Conservation (phyloP, 1,284 basidiomycete genomes). For the Cutaneotrichosporon cyanovorans region DNA sequence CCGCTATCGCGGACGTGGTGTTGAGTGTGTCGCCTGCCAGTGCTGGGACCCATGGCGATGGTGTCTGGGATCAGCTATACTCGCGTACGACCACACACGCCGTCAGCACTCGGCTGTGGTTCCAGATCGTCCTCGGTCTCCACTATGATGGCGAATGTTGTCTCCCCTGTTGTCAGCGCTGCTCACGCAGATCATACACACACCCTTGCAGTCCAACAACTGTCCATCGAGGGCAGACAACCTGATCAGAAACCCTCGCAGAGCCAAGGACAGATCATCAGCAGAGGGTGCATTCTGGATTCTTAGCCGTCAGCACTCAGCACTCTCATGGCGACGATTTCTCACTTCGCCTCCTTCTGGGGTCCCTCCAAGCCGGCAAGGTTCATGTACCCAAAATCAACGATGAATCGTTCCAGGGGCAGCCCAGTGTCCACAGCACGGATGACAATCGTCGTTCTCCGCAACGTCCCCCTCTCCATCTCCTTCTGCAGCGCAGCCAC, state of each 20-base stretch:
- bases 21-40: constrained; percentile 25
- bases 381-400: constrained; percentile 54
- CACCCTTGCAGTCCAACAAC: constrained; percentile 56
- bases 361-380: constrained; percentile 68
- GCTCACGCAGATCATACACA: constrained; percentile 1
- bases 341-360: constrained; percentile 43
- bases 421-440: constrained; percentile 56
- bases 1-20: constrained; percentile 12
- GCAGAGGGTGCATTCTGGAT: constrained; percentile 21
- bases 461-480: constrained; percentile 45
- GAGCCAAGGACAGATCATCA: constrained; percentile 61
- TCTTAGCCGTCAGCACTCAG: constrained; percentile 2
- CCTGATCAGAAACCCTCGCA: constrained; percentile 78
- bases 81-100: constrained; percentile 40
- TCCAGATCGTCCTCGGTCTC: constrained; percentile 66
- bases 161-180: constrained; percentile 56
- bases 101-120: constrained; percentile 49
- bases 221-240: constrained; percentile 72
- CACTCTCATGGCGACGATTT: not conserved
- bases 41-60: constrained; percentile 47
- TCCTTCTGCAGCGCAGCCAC: constrained; percentile 69
- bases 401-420: constrained; percentile 58
- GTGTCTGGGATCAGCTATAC: constrained; percentile 3
- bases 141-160: constrained; percentile 72
- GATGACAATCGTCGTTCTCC: constrained; percentile 57